phyloP scores from a whole-genome alignment of 148 eudicot genomes.

The Pharnaceum exiguum region DNA sequence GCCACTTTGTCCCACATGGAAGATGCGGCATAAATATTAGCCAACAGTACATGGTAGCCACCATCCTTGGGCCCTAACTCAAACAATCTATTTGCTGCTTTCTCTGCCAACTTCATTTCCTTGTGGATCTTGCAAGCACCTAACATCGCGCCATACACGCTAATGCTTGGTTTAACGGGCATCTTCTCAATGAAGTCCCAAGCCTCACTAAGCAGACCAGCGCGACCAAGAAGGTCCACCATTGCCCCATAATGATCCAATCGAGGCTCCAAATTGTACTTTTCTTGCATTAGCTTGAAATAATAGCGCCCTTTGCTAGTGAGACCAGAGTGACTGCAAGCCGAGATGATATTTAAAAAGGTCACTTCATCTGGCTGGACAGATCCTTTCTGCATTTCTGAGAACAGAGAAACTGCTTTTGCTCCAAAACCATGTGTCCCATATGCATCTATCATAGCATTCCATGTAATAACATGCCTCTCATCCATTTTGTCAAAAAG shows the following conservation, averaged over 20 bases:
- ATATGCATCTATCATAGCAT: slow-evolving; percentile 90
- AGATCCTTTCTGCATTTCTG: slow-evolving; percentile 42
- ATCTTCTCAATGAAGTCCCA: slow-evolving; percentile 71
- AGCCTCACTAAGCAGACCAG: slow-evolving; percentile 66
- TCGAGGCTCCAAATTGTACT: slow-evolving; percentile 49
- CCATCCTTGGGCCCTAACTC: slow-evolving; percentile 60
- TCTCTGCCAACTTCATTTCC: slow-evolving; percentile 65
- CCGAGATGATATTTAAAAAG: slow-evolving; percentile 67
- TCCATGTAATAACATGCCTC: slow-evolving; percentile 78
- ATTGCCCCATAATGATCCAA: slow-evolving; percentile 94
- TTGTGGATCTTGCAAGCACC: slow-evolving; percentile 93
- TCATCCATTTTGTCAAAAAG: slow-evolving; percentile 62
- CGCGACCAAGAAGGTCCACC: slow-evolving; percentile 90
- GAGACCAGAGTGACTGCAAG: slow-evolving; percentile 87
- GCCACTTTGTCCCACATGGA: slow-evolving; percentile 81
- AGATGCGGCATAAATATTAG: slow-evolving; percentile 64
- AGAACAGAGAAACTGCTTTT: slow-evolving; percentile 52
- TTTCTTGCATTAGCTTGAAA: slow-evolving; percentile 60
- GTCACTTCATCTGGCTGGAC: slow-evolving; percentile 58
- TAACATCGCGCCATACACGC: slow-evolving; percentile 80
- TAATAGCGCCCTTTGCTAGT: slow-evolving; percentile 54
- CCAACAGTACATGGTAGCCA: slow-evolving; percentile 72
- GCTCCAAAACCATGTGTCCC: slow-evolving; percentile 82
- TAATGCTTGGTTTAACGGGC: slow-evolving; percentile 68
- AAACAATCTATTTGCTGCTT: slow-evolving; percentile 53